Base-by-base conservation (phyloP, 2,329 filamentous ascomycete genomes). In the Aspergillus pseudonomiae region DNA sequence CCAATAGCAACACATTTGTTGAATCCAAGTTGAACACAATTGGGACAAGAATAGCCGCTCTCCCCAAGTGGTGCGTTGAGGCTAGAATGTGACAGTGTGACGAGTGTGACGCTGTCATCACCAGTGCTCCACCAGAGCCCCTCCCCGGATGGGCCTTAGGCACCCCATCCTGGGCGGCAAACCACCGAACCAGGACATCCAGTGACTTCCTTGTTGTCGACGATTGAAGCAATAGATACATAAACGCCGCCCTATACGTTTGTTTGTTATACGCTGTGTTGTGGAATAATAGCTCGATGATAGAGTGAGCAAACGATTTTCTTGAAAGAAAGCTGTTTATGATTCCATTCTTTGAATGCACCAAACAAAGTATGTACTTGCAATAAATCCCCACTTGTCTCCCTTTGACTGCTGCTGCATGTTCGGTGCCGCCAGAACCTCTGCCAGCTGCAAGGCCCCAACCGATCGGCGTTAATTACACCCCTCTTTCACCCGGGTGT, bases 81-180 rank as follows among this genome's bases (percentile, higher is more conserved):
- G 21, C 30, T 39, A 55, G 52, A 36, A 26, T 55, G 52, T 55
- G 52, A 55, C 34, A 39, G 32, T 36, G 52, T 54, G 50, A 53
- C 50, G 9, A 32, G 43, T 57, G 36, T 53, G 48, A 52, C 45
- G 52, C 45, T n/a, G 39, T 43, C 26, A 39, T 30, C 34, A 63
- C 66, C 58, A 57, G 60, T 71, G 71, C 62, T 67, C 64, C 52
- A 54, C 52, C 32, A 24, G 50, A 36, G 52, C 52, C 52, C 46
- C 48, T 52, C 26, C 48, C 26, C 24, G 7, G 6, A 19, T n/a
- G 19, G 48, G 48, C 48, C 48, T 52, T 21, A 52, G 48, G 48
- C 48, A 52, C 24, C 45, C 45, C 6, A n/a, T 5, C 7, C 28
- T 28, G 28, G 48, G 28, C 48, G 28, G 28, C 28, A 52, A 32